These are phyloP conservation scores for Leishmania gerbilli DNA, from an alignment of 208 protist genomes.

Conservation along the genomic window DNA sequence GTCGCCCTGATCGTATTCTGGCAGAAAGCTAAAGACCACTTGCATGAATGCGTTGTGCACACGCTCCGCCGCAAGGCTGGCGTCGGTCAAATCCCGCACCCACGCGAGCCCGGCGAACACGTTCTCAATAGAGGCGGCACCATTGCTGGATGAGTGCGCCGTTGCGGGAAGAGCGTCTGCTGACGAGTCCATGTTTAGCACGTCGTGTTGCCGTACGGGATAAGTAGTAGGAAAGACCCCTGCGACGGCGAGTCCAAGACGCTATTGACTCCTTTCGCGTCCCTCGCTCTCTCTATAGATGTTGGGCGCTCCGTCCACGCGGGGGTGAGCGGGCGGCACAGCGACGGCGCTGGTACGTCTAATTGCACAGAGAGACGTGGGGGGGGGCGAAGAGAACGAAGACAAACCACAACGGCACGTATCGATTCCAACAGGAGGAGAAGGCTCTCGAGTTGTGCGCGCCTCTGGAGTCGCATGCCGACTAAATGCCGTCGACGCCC, in stretches of 20 bases:
- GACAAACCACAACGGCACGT: background rate
- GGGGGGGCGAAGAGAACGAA: background rate
- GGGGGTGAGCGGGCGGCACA: background rate
- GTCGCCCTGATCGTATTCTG: conserved; percentile 19
- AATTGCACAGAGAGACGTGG: background rate
- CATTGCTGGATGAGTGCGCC: background rate
- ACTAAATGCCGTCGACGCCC: background rate
- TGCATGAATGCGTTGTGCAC: conserved; percentile 75
- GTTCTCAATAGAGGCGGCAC: conserved; percentile 46
- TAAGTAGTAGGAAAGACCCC: background rate
- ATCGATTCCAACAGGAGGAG: background rate
- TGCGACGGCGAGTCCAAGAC: too few relatives aligned
- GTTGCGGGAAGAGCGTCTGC: background rate
- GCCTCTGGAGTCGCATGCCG: background rate
- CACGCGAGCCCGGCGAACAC: conserved; percentile 60
- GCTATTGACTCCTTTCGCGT: background rate
- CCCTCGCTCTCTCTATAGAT: background rate
- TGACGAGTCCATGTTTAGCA: conserved; percentile 12
- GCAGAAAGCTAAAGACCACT: conserved; percentile 66
- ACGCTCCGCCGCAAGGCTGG: conserved; percentile 53
- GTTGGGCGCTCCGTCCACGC: background rate
- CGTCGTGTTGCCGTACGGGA: background rate
- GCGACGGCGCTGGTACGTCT: background rate
- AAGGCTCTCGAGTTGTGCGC: background rate
- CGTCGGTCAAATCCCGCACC: conserved; percentile 69